A percentile compares a stretch with the other conserved stretches of the same genome.
phyloP scores from a whole-genome alignment of 345 rosid genomes.

The Zanthoxylum bungeanum region DNA sequence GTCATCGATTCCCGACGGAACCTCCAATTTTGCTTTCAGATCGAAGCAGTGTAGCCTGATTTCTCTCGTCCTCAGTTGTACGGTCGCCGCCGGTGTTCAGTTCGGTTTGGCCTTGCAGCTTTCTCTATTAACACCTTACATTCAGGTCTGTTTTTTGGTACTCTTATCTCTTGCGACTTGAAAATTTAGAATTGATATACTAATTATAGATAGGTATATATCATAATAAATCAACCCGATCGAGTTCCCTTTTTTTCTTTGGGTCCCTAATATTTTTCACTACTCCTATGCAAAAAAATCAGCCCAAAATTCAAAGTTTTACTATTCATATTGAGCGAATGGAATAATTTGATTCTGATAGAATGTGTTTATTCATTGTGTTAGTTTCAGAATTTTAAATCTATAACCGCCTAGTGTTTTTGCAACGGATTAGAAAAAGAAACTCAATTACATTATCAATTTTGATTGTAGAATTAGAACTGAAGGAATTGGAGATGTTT shows the following conservation, averaged over 20 bases:
- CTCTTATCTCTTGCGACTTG: background rate
- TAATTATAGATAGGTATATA: background rate
- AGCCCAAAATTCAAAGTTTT: too few species aligned
- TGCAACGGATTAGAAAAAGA: background rate
- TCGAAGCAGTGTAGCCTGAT: slow-evolving; percentile 49
- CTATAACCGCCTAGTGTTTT: background rate
- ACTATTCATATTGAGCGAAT: background rate
- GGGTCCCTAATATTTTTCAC: too few species aligned
- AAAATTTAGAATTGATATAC: background rate
- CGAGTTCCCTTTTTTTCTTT: too few species aligned
- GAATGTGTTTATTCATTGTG: background rate
- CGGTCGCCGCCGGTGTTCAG: slow-evolving; percentile 93
- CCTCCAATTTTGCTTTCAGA: slow-evolving; percentile 20
- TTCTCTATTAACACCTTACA: slow-evolving; percentile 88
- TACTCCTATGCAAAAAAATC: too few species aligned
- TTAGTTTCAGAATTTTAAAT: background rate
- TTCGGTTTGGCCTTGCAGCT: slow-evolving; percentile 99
- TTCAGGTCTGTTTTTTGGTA: slow-evolving; percentile 54
- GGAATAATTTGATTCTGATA: background rate
- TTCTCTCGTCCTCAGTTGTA: slow-evolving; percentile 72
- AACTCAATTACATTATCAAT: background rate
- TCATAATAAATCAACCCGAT: too few species aligned
- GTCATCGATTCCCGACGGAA: slow-evolving; percentile 18
- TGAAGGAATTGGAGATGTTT: background rate
- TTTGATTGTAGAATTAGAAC: background rate